Base-by-base conservation (phyloP, 2,329 filamentous ascomycete species). In the Microsporum audouinii region DNA sequence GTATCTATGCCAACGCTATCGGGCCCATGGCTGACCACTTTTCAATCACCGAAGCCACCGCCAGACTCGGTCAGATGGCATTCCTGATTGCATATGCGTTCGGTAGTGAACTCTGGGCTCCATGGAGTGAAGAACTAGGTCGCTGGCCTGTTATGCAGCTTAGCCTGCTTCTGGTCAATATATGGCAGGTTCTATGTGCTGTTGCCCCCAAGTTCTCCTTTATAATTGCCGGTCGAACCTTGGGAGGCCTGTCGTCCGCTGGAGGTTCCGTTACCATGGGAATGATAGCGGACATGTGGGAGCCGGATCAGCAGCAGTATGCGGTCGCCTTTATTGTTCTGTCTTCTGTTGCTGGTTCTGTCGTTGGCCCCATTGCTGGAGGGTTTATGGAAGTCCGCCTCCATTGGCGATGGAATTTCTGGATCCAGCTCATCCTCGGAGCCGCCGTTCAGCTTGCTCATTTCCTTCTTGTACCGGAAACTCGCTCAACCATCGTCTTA, bases 41-140 rank as follows among this genome's bases (percentile, higher is more conserved):
- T 66, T 66, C 73, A 49, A 84, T 92, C 64, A 85, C 83, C 60
- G 77, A 78, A 12, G 86, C 88, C 70, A 83, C 82, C 6, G 87
- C 86, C 2, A 81, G 88, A 60, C 79, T 84, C 51, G 88, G 88
- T 64, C 87, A 88, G 64, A 86, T 88, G 74, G 82, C 88, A 65
- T 94, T 91, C 72, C 76, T 94, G 27, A 78, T 94, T 60, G 76
- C 85, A 2, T 94, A 94, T 71, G 88, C 87, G 38, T 90, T 94
- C 69, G 89, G 89, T 17, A 92, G 89, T 70, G 89, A 94, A 73
- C 80, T 92, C 0, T 94, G 89, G 89, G 89, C 89, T 0, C 89
- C 89, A 0, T 94, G 88, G 87, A 88, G 84, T 29, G 89, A 94
- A 71, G 89, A 94, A 68, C 80, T 91, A 58, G 89, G 89, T 3